A percentile compares a stretch with the other conserved stretches of the same genome.
These are phyloP conservation scores for Trichoderma hamatum DNA, from an alignment of 2,329 filamentous ascomycete species.

Conservation along the genomic window DNA sequence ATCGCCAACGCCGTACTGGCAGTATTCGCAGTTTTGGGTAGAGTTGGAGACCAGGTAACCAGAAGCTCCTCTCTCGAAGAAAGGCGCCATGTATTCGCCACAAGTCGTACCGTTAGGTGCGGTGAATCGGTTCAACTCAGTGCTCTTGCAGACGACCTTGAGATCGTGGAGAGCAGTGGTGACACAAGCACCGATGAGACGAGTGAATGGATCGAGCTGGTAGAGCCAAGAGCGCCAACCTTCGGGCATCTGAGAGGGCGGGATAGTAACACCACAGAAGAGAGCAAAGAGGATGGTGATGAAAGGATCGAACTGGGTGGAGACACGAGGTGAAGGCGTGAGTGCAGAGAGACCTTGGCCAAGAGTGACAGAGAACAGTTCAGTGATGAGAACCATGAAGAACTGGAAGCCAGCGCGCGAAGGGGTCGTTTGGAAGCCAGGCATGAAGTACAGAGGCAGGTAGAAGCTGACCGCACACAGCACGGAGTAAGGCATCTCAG, in stretches of 20 bases:
- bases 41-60: constrained; percentile 72
- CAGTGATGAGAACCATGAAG: constrained; percentile 80
- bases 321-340: constrained; percentile 78
- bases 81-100: constrained; percentile 73
- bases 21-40: constrained; percentile 75
- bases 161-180: constrained; percentile 73
- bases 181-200: constrained; percentile 78
- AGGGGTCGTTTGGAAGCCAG: constrained; percentile 66
- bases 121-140: constrained; percentile 69
- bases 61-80: constrained; percentile 67
- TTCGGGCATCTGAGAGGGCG: constrained; percentile 72
- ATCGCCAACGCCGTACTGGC: constrained; percentile 77
- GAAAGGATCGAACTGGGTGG: constrained; percentile 78
- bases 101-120: constrained; percentile 69
- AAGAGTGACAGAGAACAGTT: constrained; percentile 81
- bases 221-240: constrained; percentile 85
- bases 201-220: constrained; percentile 80
- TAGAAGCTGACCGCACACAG: constrained; percentile 82
- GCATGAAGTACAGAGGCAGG: constrained; percentile 82
- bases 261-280: constrained; percentile 87
- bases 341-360: constrained; percentile 76
- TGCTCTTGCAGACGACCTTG: constrained; percentile 60
- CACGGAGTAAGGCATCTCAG: constrained; percentile 82
- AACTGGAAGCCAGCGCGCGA: constrained; percentile 82
- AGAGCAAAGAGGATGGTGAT: constrained; percentile 80